Base-by-base conservation (phyloP, 495 filamentous ascomycete genomes). In the Penicillium ucsense region DNA sequence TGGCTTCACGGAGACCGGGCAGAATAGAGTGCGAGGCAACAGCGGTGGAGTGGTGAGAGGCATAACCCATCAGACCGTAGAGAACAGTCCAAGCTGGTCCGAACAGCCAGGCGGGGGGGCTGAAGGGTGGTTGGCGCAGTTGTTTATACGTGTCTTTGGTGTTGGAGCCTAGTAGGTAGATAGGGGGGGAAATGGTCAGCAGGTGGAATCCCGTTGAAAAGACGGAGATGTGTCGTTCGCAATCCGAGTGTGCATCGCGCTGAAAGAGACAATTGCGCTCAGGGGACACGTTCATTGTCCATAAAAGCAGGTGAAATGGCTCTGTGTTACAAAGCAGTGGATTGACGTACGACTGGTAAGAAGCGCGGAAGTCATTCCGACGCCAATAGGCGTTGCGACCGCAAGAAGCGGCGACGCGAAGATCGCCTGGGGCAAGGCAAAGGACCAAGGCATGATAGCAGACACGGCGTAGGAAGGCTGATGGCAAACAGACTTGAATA, bases 61-160 rank as follows among this genome's bases (percentile, higher is more conserved):
- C 81, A 63, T 88, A 95, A 35, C 91, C 92, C 88, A 95, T 95
- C 37, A 84, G 59, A 4, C 80, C 85, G 66, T 96, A 97, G 8
- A 97, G 78, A 36, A 78, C 12, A 1, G 89, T 94, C 92, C 90
- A 96, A 29, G 80, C 80, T 3, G 89, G 88, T 2, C 81, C 85
- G 56, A 95, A 96, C 49, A 89, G 73, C 68, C 77, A 79, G 4
- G 85, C 75, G 0, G 91, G 90, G 4, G 91, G 91, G 35, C 78
- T 74, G 51, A 83, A 73, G 2, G 89, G 89, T 0, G 91, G 91
- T 61, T 95, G 87, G 46, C 79, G 80, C 40, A 94, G 72, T 3
- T 74, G 62, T 12, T 70, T 55, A 65, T 95, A 92, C 38, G 71
- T 79, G 39, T 70, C 65, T 53, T 83, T 73, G 27, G 79, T 83